A percentile compares a stretch with the other conserved stretches of the same genome.
phyloP scores from a whole-genome alignment of 1,139 yeast species.

The Saccharomyces hybrid region DNA sequence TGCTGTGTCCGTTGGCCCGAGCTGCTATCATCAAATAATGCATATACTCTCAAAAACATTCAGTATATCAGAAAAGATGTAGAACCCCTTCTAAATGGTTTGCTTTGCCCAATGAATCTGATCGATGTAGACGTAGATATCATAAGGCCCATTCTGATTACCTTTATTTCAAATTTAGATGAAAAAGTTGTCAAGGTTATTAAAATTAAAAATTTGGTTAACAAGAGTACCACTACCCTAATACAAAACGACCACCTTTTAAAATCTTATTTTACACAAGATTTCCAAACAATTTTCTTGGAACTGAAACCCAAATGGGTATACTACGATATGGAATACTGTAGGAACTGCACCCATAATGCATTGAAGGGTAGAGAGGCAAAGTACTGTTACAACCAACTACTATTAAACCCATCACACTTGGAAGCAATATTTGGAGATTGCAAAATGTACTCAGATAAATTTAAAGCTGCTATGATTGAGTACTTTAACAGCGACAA shows the following conservation, averaged over 20 bases:
- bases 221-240: background rate
- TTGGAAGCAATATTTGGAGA: conserved; percentile 8
- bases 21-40: conserved; percentile 18
- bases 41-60: conserved; percentile 17
- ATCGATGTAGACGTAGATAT: conserved; percentile 5
- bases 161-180: conserved; percentile 9
- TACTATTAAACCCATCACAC: conserved; percentile 10
- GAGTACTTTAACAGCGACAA: conserved; percentile 13
- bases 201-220: conserved; percentile 17
- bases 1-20: conserved; percentile 18
- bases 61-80: conserved; percentile 12
- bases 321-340: conserved; percentile 14
- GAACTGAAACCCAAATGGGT: conserved; percentile 33
- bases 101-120: conserved; percentile 17
- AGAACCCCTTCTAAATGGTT: conserved; percentile 12
- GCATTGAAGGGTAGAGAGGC: conserved; percentile 16
- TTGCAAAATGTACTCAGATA: conserved; percentile 8
- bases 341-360: conserved; percentile 30
- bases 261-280: conserved; percentile 11
- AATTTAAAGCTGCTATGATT: conserved; percentile 10
- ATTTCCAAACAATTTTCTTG: conserved; percentile 10
- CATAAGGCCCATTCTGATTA: conserved; percentile 3
- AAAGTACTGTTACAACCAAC: conserved; percentile 20
- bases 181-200: conserved; percentile 11
- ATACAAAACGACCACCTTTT: conserved; percentile 23